Percentiles rank a stretch among this genome's conserved stretches.
phyloP scores from a whole-genome alignment of 2,329 filamentous ascomycete genomes.

The Fusarium sp. region DNA sequence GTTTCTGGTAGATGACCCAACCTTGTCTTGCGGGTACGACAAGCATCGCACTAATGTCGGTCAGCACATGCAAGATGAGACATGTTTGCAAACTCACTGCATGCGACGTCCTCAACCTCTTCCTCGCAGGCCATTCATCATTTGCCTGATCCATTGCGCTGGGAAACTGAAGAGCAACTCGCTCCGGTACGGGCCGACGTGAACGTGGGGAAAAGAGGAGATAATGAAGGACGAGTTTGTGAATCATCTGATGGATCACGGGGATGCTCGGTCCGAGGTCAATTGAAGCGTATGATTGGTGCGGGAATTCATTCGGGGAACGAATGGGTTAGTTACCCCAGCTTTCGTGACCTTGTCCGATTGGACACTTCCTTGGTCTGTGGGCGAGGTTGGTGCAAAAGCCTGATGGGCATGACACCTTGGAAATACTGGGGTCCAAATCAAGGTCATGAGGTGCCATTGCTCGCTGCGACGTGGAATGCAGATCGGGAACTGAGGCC shows the following conservation, averaged over 20 bases:
- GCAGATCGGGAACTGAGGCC: background rate
- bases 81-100: constrained; percentile 43
- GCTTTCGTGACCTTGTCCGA: background rate
- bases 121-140: constrained; percentile 47
- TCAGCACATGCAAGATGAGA: background rate
- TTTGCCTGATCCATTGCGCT: constrained; percentile 39
- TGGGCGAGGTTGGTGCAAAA: constrained; percentile 13
- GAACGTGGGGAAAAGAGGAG: constrained; percentile 29
- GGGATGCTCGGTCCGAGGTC: constrained; percentile 21
- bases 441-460: background rate
- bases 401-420: constrained; percentile 21
- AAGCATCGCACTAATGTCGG: constrained; percentile 54
- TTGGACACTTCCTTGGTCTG: constrained; percentile 10
- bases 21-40: constrained; percentile 58
- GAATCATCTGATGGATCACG: constrained; percentile 17
- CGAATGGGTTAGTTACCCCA: background rate
- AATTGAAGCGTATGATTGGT: constrained; percentile 18
- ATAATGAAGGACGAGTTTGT: constrained; percentile 20
- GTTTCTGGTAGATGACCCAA: constrained; percentile 28
- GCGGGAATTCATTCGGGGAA: constrained; percentile 11
- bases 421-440: background rate
- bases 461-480: background rate
- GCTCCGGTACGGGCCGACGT: constrained; percentile 46
- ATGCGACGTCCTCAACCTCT: constrained; percentile 53
- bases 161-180: constrained; percentile 25